Evolutionary conservation across 1,139 yeast species (phyloP).

Genomic region (Blastobotrys indianensis): DNA sequence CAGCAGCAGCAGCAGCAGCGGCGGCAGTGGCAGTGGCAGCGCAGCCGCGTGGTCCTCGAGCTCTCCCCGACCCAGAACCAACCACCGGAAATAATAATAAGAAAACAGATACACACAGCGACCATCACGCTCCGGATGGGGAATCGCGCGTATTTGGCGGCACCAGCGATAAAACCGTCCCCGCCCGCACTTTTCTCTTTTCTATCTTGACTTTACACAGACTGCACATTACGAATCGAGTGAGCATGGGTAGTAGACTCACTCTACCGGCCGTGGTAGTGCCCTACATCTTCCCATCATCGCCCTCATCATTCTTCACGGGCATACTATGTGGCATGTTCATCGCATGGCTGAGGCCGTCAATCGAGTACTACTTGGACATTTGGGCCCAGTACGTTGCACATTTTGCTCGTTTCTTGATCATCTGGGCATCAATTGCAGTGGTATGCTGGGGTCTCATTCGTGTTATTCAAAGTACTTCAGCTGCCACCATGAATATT

Average conservation of each 20-base stretch:
- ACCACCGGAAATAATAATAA: too few species aligned
- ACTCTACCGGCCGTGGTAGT: conserved; percentile 17
- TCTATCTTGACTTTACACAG: too few species aligned
- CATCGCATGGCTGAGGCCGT: conserved; percentile 23
- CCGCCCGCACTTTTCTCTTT: too few species aligned
- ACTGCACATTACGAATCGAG: too few species aligned
- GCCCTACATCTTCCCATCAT: conserved; percentile 23
- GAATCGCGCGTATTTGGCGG: too few species aligned
- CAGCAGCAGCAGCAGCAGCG: too few species aligned
- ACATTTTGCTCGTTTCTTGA: conserved; percentile 17
- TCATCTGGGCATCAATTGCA: conserved; percentile 25
- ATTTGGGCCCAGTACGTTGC: conserved; percentile 23
- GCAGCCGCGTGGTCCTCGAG: too few species aligned
- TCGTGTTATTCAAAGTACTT: conserved; percentile 16
- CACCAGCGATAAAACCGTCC: too few species aligned
- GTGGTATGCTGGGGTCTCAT: conserved; percentile 21
- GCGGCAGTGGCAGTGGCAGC: too few species aligned
- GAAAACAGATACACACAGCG: too few species aligned
- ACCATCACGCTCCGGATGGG: too few species aligned
- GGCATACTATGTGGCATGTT: conserved; percentile 24
- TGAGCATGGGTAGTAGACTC: conserved; percentile 8
- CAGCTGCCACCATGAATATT: conserved; percentile 10
- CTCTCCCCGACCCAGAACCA: too few species aligned
- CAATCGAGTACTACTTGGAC: conserved; percentile 24
- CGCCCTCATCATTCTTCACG: conserved; percentile 27